Evolutionary conservation across 805 yeast species (phyloP), one percentile per base, ranked within the genome.

Genomic region (Suhomyces tanzawaensis): DNA sequence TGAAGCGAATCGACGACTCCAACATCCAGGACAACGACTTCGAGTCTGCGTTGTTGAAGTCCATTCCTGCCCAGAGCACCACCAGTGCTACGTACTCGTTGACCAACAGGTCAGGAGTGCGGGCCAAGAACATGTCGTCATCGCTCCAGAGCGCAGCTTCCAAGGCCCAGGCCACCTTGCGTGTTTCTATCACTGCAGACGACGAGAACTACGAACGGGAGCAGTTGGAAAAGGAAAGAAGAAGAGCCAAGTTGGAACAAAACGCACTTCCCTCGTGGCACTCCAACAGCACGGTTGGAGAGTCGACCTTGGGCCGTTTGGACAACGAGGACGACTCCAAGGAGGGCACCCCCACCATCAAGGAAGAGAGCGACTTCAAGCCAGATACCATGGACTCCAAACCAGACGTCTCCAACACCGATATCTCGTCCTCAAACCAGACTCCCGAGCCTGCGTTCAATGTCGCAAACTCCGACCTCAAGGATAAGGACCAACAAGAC

Each of bases 231-330:
- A 69, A 77, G 55, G 83, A 85, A 58, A 80, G 70, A 68, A 81
- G 75, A 73, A 79, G 77, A 60, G 82, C 75, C 60, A 73, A 77
- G 48, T 72, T 90, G 60, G 82, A 85, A 55, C 96, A 91, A 60
- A 93, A 93, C 58, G 96, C 96, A 3, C 72, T 93, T 48, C 99
- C 99, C 6, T 82, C 93, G 19, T 93, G 99, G 99, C 96, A 93
- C 58, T 79, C 84, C 47, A 82, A 83, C 49, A 80, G 91, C 55
- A 90, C 99, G 0, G 91, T 91, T 48, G 96, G 95, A 32, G 72
- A 81, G 48, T 62, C 73, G 11, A 71, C 74, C 3, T 59, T 77
- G 41, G 85, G 82, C 41, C 74, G 68, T 45, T 51, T 79, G 41
- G 82, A 74, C 45, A 79, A 70, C 24, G 83, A 75, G 19, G 51